A percentile compares a stretch with the other conserved stretches of the same genome.
Conservation (phyloP, 2,329 filamentous ascomycete genomes). For the Ophiocordyceps camponoti-floridani region DNA sequence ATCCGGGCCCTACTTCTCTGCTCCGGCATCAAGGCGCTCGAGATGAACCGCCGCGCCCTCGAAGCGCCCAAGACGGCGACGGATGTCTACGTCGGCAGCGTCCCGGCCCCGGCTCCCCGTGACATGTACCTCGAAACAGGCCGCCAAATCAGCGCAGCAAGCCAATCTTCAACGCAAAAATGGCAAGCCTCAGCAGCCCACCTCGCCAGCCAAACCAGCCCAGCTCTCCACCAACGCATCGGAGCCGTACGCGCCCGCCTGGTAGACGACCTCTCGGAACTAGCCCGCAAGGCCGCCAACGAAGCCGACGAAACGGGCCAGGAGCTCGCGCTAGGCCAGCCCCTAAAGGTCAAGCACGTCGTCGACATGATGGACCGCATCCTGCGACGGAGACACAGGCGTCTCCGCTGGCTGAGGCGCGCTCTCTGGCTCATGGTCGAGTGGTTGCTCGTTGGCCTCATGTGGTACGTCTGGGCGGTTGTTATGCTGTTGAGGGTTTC, state of each 20-base stretch:
- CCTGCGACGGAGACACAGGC: constrained; percentile 46
- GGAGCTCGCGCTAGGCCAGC: constrained; percentile 59
- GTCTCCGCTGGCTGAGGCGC: constrained; percentile 57
- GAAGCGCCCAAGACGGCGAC: constrained; percentile 8
- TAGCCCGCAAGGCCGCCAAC: constrained; percentile 53
- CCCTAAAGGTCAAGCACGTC: constrained; percentile 64
- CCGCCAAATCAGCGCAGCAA: constrained; percentile 28
- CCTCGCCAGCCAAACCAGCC: constrained; percentile 39
- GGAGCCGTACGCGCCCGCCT: constrained; percentile 27
- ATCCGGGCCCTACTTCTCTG: constrained; percentile 59
- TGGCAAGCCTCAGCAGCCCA: constrained; percentile 41
- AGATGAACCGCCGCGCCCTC: constrained; percentile 52
- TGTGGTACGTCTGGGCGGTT: constrained; percentile 90
- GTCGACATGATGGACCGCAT: constrained; percentile 64
- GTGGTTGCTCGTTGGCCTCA: constrained; percentile 71
- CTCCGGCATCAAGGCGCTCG: constrained; percentile 77
- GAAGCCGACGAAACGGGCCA: constrained; percentile 64
- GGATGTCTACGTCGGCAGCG: background rate
- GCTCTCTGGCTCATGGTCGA: constrained; percentile 70
- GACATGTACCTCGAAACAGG: constrained; percentile 34
- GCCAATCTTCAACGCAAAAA: constrained; percentile 27
- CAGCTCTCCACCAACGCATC: constrained; percentile 29
- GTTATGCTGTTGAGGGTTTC: constrained; percentile 59
- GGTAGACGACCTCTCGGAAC: constrained; percentile 33
- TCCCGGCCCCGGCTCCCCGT: constrained; percentile 15